Conservation (phyloP, 805 yeast species). For the Candida caryicola region DNA sequence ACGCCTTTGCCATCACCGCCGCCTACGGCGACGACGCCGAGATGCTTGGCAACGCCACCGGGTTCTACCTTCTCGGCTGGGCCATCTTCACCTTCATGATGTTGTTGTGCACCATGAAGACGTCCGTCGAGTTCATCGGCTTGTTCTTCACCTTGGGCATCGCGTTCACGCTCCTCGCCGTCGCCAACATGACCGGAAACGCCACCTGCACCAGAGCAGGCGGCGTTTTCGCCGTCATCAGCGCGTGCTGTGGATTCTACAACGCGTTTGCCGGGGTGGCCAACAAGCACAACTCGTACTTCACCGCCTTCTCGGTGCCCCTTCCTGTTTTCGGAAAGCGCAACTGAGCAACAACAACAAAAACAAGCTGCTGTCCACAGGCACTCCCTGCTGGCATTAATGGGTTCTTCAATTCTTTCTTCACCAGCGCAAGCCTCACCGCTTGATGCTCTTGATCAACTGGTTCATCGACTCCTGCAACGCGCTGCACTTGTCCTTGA, state of each 20-base stretch:
- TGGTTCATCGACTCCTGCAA: constrained; percentile 2
- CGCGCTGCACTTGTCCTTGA: background rate
- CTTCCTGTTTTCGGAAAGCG: constrained; percentile 17
- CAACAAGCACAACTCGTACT: constrained; percentile 22
- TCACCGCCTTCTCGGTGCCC: constrained; percentile 19
- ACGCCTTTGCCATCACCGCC: constrained; percentile 53
- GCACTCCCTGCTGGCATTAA: too few species aligned
- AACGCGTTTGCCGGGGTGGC: constrained; percentile 27
- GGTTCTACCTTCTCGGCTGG: constrained; percentile 63
- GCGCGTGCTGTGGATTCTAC: constrained; percentile 25
- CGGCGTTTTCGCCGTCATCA: constrained; percentile 23
- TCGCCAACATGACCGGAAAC: constrained; percentile 48
- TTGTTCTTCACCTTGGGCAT: constrained; percentile 52
- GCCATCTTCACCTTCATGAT: constrained; percentile 60
- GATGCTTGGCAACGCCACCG: constrained; percentile 47
- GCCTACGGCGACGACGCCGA: constrained; percentile 46
- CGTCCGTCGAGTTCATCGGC: constrained; percentile 48
- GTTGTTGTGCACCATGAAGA: constrained; percentile 51
- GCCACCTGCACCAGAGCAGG: constrained; percentile 16
- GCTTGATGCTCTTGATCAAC: constrained; percentile 19
- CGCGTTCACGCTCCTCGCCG: constrained; percentile 50
- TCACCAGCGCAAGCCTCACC: constrained; percentile 22
- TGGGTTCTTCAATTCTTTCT: too few species aligned
- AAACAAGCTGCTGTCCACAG: too few species aligned
- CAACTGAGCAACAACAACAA: background rate